Conservation (phyloP, 805 yeast species). For the Starmerella lactis-condensi region DNA sequence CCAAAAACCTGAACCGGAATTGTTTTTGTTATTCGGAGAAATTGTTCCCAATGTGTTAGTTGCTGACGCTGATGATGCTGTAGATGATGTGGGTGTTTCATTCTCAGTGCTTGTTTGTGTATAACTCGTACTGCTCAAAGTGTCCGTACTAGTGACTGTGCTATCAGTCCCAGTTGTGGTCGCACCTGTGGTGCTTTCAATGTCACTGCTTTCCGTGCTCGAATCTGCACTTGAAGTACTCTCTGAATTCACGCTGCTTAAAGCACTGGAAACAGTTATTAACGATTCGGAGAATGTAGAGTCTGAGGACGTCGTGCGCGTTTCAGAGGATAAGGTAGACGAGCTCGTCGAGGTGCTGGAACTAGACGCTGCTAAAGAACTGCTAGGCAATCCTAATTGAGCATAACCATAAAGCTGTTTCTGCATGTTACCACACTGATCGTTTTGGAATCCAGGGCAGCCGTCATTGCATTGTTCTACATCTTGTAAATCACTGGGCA, state of each 20-base stretch:
- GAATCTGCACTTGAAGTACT: conserved; percentile 1
- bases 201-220: conserved; percentile 1
- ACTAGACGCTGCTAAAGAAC: conserved; percentile 17
- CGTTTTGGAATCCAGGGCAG: conserved; percentile 32
- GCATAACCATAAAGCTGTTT: conserved; percentile 38
- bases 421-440: conserved; percentile 28
- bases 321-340: conserved; percentile 10
- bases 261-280: conserved; percentile 9
- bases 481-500: conserved; percentile 29
- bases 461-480: conserved; percentile 21
- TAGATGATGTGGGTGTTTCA: conserved; percentile 14
- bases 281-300: conserved; percentile 8
- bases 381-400: conserved; percentile 23
- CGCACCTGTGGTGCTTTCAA: conserved; percentile 1
- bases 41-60: not conserved
- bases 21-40: conserved; percentile 1
- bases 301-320: conserved; percentile 8
- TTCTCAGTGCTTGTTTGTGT: conserved; percentile 12
- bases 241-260: conserved; percentile 4
- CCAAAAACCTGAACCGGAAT: too few relatives aligned
- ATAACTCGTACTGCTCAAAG: conserved; percentile 3
- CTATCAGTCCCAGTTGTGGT: conserved; percentile 1
- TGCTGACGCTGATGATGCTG: conserved; percentile 2
- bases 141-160: not conserved
- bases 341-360: conserved; percentile 6